These are phyloP conservation scores for Paraphoma sp. DNA, from an alignment of 2,329 filamentous ascomycete genomes.

Conservation along the genomic window DNA sequence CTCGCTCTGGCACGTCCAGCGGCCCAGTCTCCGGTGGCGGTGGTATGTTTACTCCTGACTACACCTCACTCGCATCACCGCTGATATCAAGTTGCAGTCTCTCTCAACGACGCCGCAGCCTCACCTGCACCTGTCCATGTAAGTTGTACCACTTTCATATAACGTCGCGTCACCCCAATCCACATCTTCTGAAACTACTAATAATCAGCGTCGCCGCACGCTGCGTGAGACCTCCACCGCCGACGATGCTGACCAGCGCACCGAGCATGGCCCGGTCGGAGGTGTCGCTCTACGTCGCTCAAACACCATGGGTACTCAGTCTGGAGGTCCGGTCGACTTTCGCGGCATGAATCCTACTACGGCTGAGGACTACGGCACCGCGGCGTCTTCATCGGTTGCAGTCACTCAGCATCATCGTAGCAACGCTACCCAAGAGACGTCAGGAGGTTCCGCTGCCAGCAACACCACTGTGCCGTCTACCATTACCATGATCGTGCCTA, in stretches of 20 bases:
- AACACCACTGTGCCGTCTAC: neutral
- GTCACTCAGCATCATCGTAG: too few relatives aligned
- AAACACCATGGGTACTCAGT: neutral
- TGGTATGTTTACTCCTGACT: neutral
- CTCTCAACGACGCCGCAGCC: neutral
- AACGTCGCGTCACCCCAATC: neutral
- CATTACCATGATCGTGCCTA: neutral
- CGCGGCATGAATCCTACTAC: too few relatives aligned
- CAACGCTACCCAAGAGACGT: neutral
- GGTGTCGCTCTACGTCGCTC: neutral
- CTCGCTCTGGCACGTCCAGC: neutral
- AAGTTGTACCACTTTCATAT: too few relatives aligned
- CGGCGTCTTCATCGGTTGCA: neutral
- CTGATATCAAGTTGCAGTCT: neutral
- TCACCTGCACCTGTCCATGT: too few relatives aligned
- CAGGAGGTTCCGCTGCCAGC: neutral
- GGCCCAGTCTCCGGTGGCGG: neutral
- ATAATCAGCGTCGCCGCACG: neutral
- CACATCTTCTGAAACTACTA: neutral
- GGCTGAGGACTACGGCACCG: neutral
- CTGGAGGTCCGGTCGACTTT: neutral
- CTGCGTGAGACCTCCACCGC: neutral
- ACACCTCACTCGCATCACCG: neutral
- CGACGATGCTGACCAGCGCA: neutral
- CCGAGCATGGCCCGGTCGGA: neutral